A percentile compares a stretch with the other conserved stretches of the same genome.
phyloP scores from a whole-genome alignment of 352 stramenopile genomes.

The Pythium chondricola region DNA sequence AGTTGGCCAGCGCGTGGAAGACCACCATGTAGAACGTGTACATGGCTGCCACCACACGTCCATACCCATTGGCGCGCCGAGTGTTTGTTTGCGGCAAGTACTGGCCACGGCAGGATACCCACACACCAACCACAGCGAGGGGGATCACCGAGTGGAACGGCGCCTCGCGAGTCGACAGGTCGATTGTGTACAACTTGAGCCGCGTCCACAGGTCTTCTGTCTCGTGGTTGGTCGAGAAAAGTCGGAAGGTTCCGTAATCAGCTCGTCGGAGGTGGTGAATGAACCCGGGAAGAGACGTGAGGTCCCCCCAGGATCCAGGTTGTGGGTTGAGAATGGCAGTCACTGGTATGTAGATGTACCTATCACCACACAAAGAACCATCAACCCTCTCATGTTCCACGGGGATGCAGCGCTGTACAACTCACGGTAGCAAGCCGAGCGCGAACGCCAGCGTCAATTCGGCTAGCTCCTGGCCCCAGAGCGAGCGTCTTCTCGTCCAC shows the following conservation, averaged over 20 bases:
- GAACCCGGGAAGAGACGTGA: slow-evolving; percentile 78
- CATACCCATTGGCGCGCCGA: neutral
- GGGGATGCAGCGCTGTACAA: too few relatives aligned
- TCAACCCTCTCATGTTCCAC: neutral
- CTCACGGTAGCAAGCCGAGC: slow-evolving; percentile 79
- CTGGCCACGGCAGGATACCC: too few relatives aligned
- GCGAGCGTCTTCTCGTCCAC: slow-evolving; percentile 27
- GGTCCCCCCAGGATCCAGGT: slow-evolving; percentile 91
- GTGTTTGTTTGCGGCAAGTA: neutral
- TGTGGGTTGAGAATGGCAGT: slow-evolving; percentile 56
- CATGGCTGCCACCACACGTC: slow-evolving; percentile 36
- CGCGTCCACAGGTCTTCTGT: slow-evolving; percentile 72
- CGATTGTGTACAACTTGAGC: slow-evolving; percentile 60
- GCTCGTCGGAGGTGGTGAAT: slow-evolving; percentile 87
- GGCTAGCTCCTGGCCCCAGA: slow-evolving; percentile 33
- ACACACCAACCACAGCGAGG: slow-evolving; percentile 19
- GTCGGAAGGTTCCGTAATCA: slow-evolving; percentile 93
- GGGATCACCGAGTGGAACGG: slow-evolving; percentile 39
- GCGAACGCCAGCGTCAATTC: slow-evolving; percentile 51
- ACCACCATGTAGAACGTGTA: slow-evolving; percentile 91
- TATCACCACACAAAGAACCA: slow-evolving; percentile 4
- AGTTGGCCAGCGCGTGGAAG: slow-evolving; percentile 93
- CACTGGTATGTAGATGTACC: slow-evolving; percentile 78
- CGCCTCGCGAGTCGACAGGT: slow-evolving; percentile 55
- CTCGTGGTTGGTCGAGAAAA: slow-evolving; percentile 77